These are phyloP conservation scores for Nannizzia gypsea DNA, from an alignment of 2,329 filamentous ascomycete species.

Conservation along the genomic window DNA sequence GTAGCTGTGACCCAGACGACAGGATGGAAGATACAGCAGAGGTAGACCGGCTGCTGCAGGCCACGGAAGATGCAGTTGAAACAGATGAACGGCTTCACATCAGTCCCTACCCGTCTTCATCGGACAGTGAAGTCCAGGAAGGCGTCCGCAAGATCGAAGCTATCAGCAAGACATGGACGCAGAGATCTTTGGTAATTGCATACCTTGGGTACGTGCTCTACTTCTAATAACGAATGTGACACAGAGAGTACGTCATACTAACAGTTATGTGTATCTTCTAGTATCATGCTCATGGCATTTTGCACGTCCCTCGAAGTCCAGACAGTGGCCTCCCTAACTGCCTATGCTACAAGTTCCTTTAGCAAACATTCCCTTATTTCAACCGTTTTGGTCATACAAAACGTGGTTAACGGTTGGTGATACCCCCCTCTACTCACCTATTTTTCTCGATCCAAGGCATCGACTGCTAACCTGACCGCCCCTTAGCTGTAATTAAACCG, in stretches of 20 bases:
- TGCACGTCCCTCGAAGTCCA: slow-evolving; percentile 56
- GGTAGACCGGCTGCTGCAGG: slow-evolving; percentile 11
- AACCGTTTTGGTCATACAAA: slow-evolving; percentile 52
- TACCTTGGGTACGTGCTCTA: slow-evolving; percentile 35
- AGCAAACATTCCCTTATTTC: slow-evolving; percentile 53
- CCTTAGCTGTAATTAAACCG: slow-evolving; percentile 48
- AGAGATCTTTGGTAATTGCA: slow-evolving; percentile 36
- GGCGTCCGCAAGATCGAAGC: slow-evolving; percentile 44
- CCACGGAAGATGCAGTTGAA: slow-evolving; percentile 7
- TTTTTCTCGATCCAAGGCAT: neutral
- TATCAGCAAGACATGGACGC: slow-evolving; percentile 42
- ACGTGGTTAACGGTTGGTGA: slow-evolving; percentile 50
- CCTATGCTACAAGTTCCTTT: slow-evolving; percentile 56
- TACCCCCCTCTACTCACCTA: too few species aligned
- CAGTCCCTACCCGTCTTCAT: slow-evolving; percentile 7
- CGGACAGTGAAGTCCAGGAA: slow-evolving; percentile 27
- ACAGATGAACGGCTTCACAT: slow-evolving; percentile 8
- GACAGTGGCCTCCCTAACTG: slow-evolving; percentile 48
- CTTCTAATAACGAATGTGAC: neutral
- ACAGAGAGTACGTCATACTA: too few species aligned
- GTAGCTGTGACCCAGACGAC: slow-evolving; percentile 12
- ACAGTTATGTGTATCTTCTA: slow-evolving; percentile 16
- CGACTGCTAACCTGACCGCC: slow-evolving; percentile 13
- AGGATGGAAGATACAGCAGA: slow-evolving; percentile 10
- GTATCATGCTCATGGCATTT: slow-evolving; percentile 51